Conservation (phyloP, 305 asterid genomes). For the Fraxinus velutina region DNA sequence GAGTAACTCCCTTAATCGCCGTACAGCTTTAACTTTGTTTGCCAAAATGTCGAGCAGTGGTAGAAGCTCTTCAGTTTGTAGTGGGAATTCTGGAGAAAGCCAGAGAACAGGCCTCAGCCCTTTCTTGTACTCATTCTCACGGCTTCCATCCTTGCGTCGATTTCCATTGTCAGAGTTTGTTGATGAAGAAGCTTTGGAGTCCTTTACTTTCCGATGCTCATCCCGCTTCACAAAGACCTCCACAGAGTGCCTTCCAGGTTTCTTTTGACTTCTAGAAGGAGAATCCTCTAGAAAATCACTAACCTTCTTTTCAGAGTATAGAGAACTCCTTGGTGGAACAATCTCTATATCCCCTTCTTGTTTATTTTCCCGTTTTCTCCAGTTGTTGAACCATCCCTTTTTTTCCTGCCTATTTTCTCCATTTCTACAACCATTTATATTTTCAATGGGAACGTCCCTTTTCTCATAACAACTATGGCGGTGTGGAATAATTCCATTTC, state of each 20-base stretch:
- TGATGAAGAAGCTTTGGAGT: slow-evolving; percentile 54
- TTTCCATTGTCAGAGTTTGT: slow-evolving; percentile 45
- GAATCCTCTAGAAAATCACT: slow-evolving; percentile 66
- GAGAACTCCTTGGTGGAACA: slow-evolving; percentile 70
- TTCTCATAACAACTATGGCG: slow-evolving; percentile 13
- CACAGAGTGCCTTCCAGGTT: slow-evolving; percentile 68
- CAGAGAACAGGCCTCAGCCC: slow-evolving; percentile 95
- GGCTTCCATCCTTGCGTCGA: slow-evolving; percentile 61
- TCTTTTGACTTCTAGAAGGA: slow-evolving; percentile 46
- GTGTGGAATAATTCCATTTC: too few species aligned
- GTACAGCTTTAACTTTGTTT: slow-evolving; percentile 88
- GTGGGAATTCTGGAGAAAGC: slow-evolving; percentile 90
- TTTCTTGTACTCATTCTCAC: slow-evolving; percentile 88
- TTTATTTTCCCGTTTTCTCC: slow-evolving; percentile 79
- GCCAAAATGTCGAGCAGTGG: slow-evolving; percentile 96
- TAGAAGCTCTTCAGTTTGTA: slow-evolving; percentile 79
- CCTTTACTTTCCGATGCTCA: slow-evolving; percentile 62
- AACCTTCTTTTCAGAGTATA: slow-evolving; percentile 59
- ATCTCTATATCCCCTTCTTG: slow-evolving; percentile 48
- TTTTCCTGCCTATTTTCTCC: slow-evolving; percentile 57
- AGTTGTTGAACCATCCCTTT: slow-evolving; percentile 81
- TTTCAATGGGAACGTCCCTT: slow-evolving; percentile 72
- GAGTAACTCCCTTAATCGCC: slow-evolving; percentile 77
- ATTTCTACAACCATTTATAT: slow-evolving; percentile 41
- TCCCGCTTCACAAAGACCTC: slow-evolving; percentile 73